Base-by-base conservation (phyloP, 495 filamentous ascomycete genomes). In the Darksidea phi region DNA sequence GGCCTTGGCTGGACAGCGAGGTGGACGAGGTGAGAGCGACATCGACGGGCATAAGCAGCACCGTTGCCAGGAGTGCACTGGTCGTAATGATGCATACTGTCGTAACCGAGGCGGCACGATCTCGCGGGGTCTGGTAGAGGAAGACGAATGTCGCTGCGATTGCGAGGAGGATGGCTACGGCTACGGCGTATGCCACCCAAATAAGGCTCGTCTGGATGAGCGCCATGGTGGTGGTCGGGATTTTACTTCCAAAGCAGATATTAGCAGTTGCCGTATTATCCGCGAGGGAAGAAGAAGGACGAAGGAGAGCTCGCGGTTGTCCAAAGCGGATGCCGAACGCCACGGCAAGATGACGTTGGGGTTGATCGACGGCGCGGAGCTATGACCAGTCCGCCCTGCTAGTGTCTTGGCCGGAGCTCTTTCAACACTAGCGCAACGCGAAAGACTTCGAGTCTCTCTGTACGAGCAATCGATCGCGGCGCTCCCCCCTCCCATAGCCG, bases 21-120 rank as follows among this genome's bases (percentile, higher is more conserved):
- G 94, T 97, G 1, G 89, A 93, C 1, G 92, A 96, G 38, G 96
- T 87, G 48, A 99, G 79, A 26, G 94, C 95, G 63, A 99, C 87
- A 77, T 99, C 94, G 68, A 97, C 94, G 5, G 94, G 94, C 17
- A 96, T 83, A 45, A 99, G 82, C 25, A 97, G 84, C 54, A 95
- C 85, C 5, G 94, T 99, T 6, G 94, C 94, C 53, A 99, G 84
- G 26, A 99, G 82, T 37, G 88, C 79, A 15, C 89, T 90, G 43
- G 95, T 80, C 36, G 91, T 90, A 71, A 97, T 74, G 61, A 96
- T 91, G 68, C 86, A 89, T 48, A 97, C 88, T 51, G 83, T 77
- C 49, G 85, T 91, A 38, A 97, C 90, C 32, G 86, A 79, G 13
- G 82, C 79, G 15, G 91, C 91, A 49, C 94, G 86, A 47, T 97